phyloP scores from a whole-genome alignment of 306 rosid genomes.

The Lupinus albus region DNA sequence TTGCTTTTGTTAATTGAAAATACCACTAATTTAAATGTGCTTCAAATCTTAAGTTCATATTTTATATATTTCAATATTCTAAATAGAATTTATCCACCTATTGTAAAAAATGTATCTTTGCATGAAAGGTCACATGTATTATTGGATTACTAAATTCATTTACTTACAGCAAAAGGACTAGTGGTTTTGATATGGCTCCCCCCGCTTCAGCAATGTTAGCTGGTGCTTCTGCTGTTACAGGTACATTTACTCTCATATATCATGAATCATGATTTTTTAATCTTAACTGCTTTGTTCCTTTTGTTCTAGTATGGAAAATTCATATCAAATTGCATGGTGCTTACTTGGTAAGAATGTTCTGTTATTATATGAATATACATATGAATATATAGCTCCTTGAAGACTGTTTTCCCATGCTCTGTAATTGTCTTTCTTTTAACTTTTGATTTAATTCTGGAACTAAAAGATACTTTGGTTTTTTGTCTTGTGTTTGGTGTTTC shows the following conservation, averaged over 20 bases:
- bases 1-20: background rate
- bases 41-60: background rate
- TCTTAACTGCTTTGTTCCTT: constrained; percentile 74
- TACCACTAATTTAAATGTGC: too few species aligned
- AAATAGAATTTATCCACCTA: background rate
- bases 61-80: background rate
- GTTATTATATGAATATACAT: constrained; percentile 58
- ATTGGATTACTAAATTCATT: constrained; percentile 46
- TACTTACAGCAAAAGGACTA: constrained; percentile 89
- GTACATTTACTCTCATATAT: constrained; percentile 54
- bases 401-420: constrained; percentile 61
- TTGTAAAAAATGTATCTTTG: background rate
- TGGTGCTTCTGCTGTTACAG: constrained; percentile 70
- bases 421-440: constrained; percentile 56
- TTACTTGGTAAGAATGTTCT: constrained; percentile 86
- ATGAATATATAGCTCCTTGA: constrained; percentile 51
- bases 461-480: constrained; percentile 93
- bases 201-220: constrained; percentile 84
- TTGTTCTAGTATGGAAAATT: constrained; percentile 88
- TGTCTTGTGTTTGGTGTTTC: constrained; percentile 96
- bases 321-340: constrained; percentile 90
- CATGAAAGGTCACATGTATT: background rate
- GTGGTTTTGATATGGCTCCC: constrained; percentile 99
- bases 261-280: constrained; percentile 37
- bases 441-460: constrained; percentile 84